Percentiles rank a stretch among this genome's conserved stretches.
Evolutionary conservation across 345 rosid genomes (phyloP).

Genomic region (Citrus hindsii): DNA sequence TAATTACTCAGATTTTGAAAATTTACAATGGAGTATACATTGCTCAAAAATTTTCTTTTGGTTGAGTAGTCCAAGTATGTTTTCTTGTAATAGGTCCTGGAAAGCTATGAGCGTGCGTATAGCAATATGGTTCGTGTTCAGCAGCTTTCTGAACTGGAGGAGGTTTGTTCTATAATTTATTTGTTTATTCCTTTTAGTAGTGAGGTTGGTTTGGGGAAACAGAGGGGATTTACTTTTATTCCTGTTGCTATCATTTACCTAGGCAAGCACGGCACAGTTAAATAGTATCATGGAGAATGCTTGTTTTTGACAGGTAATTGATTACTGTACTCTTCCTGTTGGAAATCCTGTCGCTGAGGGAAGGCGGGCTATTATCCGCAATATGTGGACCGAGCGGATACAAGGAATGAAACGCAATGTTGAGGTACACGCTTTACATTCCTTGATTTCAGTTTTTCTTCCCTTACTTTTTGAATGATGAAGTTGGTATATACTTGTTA

Average conservation of each 20-base stretch:
- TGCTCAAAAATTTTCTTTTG: not conserved
- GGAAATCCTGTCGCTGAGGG: slow-evolving; percentile 78
- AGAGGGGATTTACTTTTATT: not conserved
- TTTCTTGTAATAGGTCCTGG: slow-evolving; percentile 67
- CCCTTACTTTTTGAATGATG: not conserved
- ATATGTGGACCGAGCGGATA: slow-evolving; percentile 98
- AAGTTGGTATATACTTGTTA: not conserved
- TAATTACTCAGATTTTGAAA: not conserved
- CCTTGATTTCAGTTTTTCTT: not conserved
- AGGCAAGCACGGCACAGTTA: not conserved
- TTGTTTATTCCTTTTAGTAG: not conserved
- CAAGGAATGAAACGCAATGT: slow-evolving; percentile 94
- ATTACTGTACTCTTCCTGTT: slow-evolving; percentile 82
- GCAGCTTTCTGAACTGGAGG: slow-evolving; percentile 95
- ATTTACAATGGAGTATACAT: not conserved
- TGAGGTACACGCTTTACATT: slow-evolving; percentile 51
- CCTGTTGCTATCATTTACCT: not conserved
- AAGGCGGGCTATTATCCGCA: slow-evolving; percentile 81
- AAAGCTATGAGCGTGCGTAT: slow-evolving; percentile 98
- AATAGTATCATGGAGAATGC: not conserved
- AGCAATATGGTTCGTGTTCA: slow-evolving; percentile 98
- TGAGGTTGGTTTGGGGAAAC: not conserved
- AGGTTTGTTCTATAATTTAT: slow-evolving; percentile 48
- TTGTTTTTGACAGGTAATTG: slow-evolving; percentile 66
- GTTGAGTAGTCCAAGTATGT: not conserved